Conservation (phyloP, 768 basidiomycete genomes). For the Mycena latifolia region DNA sequence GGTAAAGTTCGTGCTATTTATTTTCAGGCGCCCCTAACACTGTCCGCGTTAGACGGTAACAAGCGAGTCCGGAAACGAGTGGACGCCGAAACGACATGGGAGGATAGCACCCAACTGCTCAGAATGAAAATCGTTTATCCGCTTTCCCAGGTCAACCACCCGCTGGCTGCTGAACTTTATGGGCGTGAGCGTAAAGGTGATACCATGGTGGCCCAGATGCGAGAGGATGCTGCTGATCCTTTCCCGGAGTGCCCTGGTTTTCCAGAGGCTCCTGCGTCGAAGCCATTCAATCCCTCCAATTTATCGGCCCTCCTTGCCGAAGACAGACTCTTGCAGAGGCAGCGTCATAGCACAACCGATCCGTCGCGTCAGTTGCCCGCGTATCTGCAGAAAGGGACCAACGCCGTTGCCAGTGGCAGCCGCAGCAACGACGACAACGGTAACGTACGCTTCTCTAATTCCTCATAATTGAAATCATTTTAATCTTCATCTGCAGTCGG, state of each 20-base stretch:
- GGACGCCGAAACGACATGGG: conserved; percentile 11
- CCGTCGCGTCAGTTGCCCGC: conserved; percentile 33
- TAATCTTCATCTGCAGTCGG: conserved; percentile 4
- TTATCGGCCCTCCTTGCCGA: conserved; percentile 15
- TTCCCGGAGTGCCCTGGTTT: conserved; percentile 29
- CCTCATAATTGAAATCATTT: not conserved
- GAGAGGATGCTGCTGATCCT: conserved; percentile 19
- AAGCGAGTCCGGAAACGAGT: conserved; percentile 14
- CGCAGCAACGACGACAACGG: not conserved
- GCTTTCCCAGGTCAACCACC: conserved; percentile 12
- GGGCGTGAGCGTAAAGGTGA: conserved; percentile 6
- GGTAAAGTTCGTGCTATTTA: conserved; percentile 4
- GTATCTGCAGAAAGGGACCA: conserved; percentile 18
- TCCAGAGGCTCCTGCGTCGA: not conserved
- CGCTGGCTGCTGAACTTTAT: conserved; percentile 5
- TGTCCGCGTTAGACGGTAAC: conserved; percentile 7
- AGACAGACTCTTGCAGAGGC: conserved; percentile 7
- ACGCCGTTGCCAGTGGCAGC: conserved; percentile 25
- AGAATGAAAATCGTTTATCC: conserved; percentile 29
- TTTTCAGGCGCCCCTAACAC: not conserved
- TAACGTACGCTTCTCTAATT: not conserved
- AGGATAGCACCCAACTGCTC: conserved; percentile 12
- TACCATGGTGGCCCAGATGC: conserved; percentile 20
- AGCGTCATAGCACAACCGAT: conserved; percentile 10
- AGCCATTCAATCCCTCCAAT: not conserved